These are phyloP conservation scores for Podila epicladia DNA, from an alignment of 192 early-diverging fungal species.

Conservation along the genomic window DNA sequence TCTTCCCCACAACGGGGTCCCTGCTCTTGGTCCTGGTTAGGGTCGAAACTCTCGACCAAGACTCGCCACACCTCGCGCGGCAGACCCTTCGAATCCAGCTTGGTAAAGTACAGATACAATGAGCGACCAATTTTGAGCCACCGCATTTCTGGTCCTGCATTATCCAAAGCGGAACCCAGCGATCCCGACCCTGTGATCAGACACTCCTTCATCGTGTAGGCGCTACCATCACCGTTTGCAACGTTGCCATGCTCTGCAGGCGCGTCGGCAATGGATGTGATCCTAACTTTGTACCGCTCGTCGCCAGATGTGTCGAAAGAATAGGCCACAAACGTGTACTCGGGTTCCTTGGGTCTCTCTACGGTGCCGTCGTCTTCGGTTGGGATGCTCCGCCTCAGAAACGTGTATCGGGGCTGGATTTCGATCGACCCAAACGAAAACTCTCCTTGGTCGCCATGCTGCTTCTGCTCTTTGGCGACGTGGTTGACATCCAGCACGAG, in stretches of 20 bases:
- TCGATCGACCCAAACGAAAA: slow-evolving; percentile 34
- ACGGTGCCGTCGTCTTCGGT: background rate
- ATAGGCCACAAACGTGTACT: slow-evolving; percentile 19
- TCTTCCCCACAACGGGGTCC: background rate
- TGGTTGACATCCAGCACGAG: slow-evolving; percentile 29
- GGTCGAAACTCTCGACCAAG: slow-evolving; percentile 4
- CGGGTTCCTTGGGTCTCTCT: background rate
- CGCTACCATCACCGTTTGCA: background rate
- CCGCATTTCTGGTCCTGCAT: slow-evolving; percentile 22
- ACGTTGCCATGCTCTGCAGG: background rate
- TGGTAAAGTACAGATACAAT: slow-evolving; percentile 32
- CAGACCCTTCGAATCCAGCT: slow-evolving; percentile 28
- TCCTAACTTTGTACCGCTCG: slow-evolving; percentile 18
- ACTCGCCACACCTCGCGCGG: slow-evolving; percentile 43
- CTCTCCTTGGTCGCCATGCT: background rate
- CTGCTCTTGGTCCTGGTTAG: background rate
- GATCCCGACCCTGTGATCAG: background rate
- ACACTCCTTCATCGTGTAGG: background rate
- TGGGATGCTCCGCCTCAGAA: background rate
- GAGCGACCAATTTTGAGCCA: slow-evolving; percentile 22
- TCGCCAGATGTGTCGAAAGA: slow-evolving; percentile 20
- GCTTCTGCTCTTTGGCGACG: slow-evolving; percentile 15
- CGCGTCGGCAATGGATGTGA: background rate
- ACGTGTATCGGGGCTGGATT: slow-evolving; percentile 22
- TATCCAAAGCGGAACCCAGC: slow-evolving; percentile 1